Conservation (phyloP, 169 alveolate species). For the Eimeria brunetti region DNA sequence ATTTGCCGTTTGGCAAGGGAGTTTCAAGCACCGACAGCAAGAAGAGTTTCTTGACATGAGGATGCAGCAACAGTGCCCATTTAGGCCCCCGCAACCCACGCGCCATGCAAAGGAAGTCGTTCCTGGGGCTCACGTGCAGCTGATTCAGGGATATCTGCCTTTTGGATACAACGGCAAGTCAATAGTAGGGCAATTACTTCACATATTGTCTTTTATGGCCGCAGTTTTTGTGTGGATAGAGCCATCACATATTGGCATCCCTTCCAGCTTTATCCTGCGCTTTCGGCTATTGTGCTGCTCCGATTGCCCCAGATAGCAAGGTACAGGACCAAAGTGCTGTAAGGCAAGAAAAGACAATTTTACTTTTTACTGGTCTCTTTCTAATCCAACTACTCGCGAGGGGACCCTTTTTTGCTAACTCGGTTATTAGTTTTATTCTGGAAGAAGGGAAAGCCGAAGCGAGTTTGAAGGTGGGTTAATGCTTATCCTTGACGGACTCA, state of each 20-base stretch:
- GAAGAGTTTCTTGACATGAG: constrained; percentile 43
- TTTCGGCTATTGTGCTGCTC: background rate
- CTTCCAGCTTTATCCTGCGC: background rate
- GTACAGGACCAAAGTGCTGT: background rate
- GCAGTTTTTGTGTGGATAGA: background rate
- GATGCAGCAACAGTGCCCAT: constrained; percentile 67
- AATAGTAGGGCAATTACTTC: background rate
- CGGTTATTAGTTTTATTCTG: constrained; percentile 10
- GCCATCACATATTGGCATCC: background rate
- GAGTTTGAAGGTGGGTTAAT: constrained; percentile 2
- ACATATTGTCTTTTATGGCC: background rate
- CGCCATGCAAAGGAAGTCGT: constrained; percentile 39
- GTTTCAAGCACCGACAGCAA: constrained; percentile 6
- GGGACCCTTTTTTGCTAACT: constrained; percentile 13
- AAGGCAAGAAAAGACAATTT: constrained; percentile 16
- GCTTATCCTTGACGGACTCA: background rate
- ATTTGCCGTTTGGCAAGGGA: constrained; percentile 60
- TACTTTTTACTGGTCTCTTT: constrained; percentile 49
- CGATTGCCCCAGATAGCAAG: background rate
- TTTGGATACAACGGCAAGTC: constrained; percentile 62
- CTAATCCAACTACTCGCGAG: constrained; percentile 18
- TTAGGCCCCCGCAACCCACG: constrained; percentile 53
- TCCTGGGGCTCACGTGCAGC: background rate
- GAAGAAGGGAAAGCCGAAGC: constrained; percentile 30
- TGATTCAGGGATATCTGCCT: constrained; percentile 65